Evolutionary conservation across 202 grass and related monocot genomes (phyloP).

Genomic region (Musa balbisiana): DNA sequence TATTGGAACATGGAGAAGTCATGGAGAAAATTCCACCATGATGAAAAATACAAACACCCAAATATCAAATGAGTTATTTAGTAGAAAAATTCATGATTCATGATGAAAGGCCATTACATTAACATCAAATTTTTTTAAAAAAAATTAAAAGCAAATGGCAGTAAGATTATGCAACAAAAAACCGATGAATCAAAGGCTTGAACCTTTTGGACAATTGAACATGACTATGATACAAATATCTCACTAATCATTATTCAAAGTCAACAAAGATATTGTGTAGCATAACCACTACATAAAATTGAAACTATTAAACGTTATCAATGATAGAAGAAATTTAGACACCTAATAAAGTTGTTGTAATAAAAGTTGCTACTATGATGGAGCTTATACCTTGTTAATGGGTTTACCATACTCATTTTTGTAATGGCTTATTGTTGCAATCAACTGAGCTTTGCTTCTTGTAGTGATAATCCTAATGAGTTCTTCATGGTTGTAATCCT

Average conservation of each 20-base stretch:
- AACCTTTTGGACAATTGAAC: neutral
- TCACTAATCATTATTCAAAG: neutral
- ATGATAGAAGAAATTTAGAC: too few species aligned
- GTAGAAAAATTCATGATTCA: neutral
- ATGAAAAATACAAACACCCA: too few species aligned
- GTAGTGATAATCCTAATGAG: constrained; percentile 83
- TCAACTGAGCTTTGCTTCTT: constrained; percentile 76
- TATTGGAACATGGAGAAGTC: too few species aligned
- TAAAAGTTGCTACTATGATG: neutral
- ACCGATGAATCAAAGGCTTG: too few species aligned
- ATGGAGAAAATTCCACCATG: too few species aligned
- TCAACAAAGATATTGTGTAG: neutral
- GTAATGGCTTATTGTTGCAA: constrained; percentile 80
- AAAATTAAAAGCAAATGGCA: neutral
- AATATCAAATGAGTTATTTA: neutral
- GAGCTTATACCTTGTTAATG: constrained; percentile 57
- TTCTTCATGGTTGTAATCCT: constrained; percentile 77
- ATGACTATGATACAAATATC: neutral
- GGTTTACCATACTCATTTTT: constrained; percentile 64
- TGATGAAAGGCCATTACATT: neutral
- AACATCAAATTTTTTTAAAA: neutral
- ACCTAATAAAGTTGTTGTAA: neutral
- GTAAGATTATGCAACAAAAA: neutral
- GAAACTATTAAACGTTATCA: too few species aligned
- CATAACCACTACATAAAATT: neutral